phyloP scores from a whole-genome alignment of 2,329 filamentous ascomycete genomes.

The Tolypocladium endophyticum region DNA sequence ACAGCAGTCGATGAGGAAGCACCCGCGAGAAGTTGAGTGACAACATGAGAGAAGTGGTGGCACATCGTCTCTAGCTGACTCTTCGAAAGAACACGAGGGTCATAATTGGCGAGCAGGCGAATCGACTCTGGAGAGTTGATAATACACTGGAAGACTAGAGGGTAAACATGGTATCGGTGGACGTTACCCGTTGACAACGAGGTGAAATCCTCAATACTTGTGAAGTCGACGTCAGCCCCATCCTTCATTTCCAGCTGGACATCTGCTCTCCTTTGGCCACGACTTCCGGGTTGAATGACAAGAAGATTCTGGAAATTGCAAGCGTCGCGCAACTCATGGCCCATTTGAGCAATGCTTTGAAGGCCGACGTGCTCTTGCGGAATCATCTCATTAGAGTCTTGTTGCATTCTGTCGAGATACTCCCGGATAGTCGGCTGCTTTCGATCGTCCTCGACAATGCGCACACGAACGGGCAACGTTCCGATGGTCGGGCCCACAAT shows the following conservation, averaged over 20 bases:
- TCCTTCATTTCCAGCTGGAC: neutral
- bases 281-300: neutral
- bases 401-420: constrained; percentile 8
- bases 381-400: constrained; percentile 8
- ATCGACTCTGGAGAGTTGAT: neutral
- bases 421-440: constrained; percentile 4
- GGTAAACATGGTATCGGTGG: neutral
- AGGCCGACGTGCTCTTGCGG: constrained; percentile 9
- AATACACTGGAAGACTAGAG: neutral
- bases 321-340: neutral
- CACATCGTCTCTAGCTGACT: neutral
- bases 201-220: neutral
- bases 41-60: constrained; percentile 3
- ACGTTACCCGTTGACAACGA: neutral
- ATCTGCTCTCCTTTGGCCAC: neutral
- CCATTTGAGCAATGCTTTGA: constrained; percentile 3
- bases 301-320: constrained; percentile 2
- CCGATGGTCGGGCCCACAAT: constrained; percentile 12
- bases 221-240: neutral
- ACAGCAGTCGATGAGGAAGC: neutral
- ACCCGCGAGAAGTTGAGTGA: neutral
- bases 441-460: neutral
- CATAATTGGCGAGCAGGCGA: neutral
- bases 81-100: neutral
- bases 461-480: constrained; percentile 7